Percentiles rank a stretch among this genome's conserved stretches.
These are phyloP conservation scores for Pseudohyphozyma bogoriensis DNA, from an alignment of 768 basidiomycete species.

Conservation along the genomic window DNA sequence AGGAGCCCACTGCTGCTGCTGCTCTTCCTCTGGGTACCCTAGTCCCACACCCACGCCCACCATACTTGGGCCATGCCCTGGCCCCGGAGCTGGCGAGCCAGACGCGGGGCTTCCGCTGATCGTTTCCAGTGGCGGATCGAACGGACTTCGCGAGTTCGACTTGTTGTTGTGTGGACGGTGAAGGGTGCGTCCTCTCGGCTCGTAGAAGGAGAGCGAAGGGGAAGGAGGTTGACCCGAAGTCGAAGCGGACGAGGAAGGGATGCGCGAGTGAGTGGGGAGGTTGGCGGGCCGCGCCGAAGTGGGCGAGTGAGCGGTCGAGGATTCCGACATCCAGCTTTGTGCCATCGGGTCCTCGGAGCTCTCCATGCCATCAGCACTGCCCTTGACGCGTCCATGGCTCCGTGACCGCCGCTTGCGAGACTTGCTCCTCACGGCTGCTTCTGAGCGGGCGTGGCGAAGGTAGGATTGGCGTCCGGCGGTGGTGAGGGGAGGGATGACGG, in stretches of 20 bases:
- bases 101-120: conserved; percentile 20
- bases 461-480: not conserved
- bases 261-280: not conserved
- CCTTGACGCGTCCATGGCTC: not conserved
- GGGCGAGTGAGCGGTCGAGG: not conserved
- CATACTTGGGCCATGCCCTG: not conserved
- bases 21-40: not conserved
- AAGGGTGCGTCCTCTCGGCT: conserved; percentile 23
- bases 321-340: conserved; percentile 19
- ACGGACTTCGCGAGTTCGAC: not conserved
- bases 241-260: not conserved
- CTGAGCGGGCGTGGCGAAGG: not conserved
- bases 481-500: conserved; percentile 14
- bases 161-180: conserved; percentile 2
- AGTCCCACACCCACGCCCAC: too few species aligned
- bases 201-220: too few species aligned
- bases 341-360: conserved; percentile 9
- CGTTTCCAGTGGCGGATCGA: conserved; percentile 14
- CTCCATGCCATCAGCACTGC: not conserved
- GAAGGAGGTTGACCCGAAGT: not conserved
- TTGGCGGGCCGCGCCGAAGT: not conserved
- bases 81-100: not conserved
- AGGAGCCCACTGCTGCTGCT: not conserved
- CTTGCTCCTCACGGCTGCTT: not conserved
- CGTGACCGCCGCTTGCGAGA: not conserved